These are phyloP conservation scores for Dinochytrium kinnereticum DNA, from an alignment of 371 early-diverging fungal genomes.

Conservation along the genomic window DNA sequence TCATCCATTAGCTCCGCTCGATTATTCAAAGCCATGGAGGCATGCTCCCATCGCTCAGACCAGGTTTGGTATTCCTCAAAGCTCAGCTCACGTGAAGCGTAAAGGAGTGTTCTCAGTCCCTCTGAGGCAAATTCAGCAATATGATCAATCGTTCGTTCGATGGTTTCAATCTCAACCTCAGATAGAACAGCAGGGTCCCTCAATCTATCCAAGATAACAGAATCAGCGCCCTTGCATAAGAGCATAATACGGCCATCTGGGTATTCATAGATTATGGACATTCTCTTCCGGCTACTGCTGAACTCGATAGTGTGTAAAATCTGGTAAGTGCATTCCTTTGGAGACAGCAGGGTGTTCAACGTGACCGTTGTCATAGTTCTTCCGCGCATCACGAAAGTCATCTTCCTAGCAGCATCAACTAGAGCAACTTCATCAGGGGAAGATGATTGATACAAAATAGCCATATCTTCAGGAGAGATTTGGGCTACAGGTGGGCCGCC, in stretches of 20 bases:
- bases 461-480: slow-evolving; percentile 4
- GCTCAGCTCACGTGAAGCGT: slow-evolving; percentile 73
- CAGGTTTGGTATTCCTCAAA: slow-evolving; percentile 70
- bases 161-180: slow-evolving; percentile 79
- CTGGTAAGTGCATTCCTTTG: slow-evolving; percentile 64
- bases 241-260: slow-evolving; percentile 76
- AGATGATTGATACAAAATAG: slow-evolving; percentile 35
- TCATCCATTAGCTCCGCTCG: slow-evolving; percentile 73
- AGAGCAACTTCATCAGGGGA: slow-evolving; percentile 67
- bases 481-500: neutral
- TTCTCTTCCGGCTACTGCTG: slow-evolving; percentile 88
- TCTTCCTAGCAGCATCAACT: slow-evolving; percentile 81
- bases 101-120: slow-evolving; percentile 87
- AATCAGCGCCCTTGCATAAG: slow-evolving; percentile 96
- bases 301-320: slow-evolving; percentile 87
- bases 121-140: slow-evolving; percentile 85
- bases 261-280: slow-evolving; percentile 81
- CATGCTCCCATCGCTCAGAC: slow-evolving; percentile 69
- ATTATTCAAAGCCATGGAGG: slow-evolving; percentile 70
- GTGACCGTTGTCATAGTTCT: slow-evolving; percentile 67
- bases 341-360: slow-evolving; percentile 63
- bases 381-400: slow-evolving; percentile 79
- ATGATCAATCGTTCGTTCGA: slow-evolving; percentile 68
- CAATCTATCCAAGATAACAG: slow-evolving; percentile 71
- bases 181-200: slow-evolving; percentile 80